These are phyloP conservation scores for Chytridiales sp. DNA, from an alignment of 371 early-diverging fungal genomes.

Conservation along the genomic window DNA sequence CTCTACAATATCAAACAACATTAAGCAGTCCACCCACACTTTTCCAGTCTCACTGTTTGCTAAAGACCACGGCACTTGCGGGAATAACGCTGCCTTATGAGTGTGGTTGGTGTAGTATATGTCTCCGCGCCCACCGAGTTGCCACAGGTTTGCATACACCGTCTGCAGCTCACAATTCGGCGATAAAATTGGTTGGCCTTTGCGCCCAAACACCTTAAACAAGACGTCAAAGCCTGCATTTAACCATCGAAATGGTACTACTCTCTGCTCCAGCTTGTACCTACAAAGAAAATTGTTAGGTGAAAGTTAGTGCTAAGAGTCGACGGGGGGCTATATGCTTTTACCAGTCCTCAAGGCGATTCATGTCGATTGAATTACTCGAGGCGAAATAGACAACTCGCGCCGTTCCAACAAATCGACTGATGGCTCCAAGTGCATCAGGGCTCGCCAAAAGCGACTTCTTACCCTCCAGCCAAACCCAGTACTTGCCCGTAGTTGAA, in stretches of 20 bases:
- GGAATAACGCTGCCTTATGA: not conserved
- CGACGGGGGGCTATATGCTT: not conserved
- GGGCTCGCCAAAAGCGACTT: not conserved
- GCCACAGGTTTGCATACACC: not conserved
- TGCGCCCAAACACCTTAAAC: not conserved
- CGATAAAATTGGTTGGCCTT: not conserved
- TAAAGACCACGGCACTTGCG: not conserved
- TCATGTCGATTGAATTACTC: not conserved
- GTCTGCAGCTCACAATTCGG: constrained; percentile 1
- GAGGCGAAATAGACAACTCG: not conserved
- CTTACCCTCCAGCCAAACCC: not conserved
- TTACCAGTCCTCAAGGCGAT: constrained; percentile 1
- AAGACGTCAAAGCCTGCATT: not conserved
- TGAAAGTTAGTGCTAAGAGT: too few relatives aligned
- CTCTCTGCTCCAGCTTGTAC: too few relatives aligned
- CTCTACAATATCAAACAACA: constrained; percentile 1
- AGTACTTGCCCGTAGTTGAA: not conserved
- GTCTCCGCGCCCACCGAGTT: not conserved
- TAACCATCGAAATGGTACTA: too few relatives aligned
- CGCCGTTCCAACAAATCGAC: not conserved
- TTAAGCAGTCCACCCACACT: not conserved
- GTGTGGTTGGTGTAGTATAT: not conserved
- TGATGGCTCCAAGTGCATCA: not conserved
- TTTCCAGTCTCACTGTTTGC: not conserved
- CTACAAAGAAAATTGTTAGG: too few relatives aligned